phyloP scores from a whole-genome alignment of 768 basidiomycete species.

The Gloeopeniophorella convolvens region DNA sequence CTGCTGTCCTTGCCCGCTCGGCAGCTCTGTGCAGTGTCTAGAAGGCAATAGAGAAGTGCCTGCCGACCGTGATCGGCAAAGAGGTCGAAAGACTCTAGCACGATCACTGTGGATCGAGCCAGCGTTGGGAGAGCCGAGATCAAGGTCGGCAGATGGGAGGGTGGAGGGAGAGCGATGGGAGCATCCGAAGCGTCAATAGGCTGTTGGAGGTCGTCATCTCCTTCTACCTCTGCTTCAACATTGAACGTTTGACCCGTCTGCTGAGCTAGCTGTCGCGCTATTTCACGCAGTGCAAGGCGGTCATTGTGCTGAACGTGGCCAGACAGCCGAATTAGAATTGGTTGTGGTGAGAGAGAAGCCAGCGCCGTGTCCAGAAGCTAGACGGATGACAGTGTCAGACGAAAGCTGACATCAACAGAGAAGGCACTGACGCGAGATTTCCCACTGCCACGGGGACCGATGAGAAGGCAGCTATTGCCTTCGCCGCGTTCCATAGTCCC shows the following conservation, averaged over 20 bases:
- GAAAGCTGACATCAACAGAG: slow-evolving; percentile 1
- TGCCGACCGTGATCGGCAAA: slow-evolving; percentile 92
- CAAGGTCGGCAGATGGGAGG: slow-evolving; percentile 66
- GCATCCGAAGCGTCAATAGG: slow-evolving; percentile 35
- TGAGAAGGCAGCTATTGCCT: slow-evolving; percentile 87
- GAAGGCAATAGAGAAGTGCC: slow-evolving; percentile 86
- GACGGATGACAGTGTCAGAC: slow-evolving; percentile 3
- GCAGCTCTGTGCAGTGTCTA: slow-evolving; percentile 90
- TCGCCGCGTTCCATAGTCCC: slow-evolving; percentile 79
- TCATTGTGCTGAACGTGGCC: slow-evolving; percentile 85
- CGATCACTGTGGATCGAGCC: slow-evolving; percentile 68
- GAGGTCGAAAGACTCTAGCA: slow-evolving; percentile 90
- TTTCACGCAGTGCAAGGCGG: slow-evolving; percentile 84
- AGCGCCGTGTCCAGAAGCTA: slow-evolving; percentile 62
- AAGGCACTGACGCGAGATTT: slow-evolving; percentile 59
- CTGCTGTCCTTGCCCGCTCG: slow-evolving; percentile 49
- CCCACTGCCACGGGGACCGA: slow-evolving; percentile 82
- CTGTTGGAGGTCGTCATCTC: slow-evolving; percentile 37
- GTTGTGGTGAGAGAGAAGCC: slow-evolving; percentile 36
- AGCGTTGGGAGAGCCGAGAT: slow-evolving; percentile 76
- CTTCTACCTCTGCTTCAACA: slow-evolving; percentile 27
- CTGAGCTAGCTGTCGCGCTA: slow-evolving; percentile 74
- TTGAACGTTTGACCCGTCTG: slow-evolving; percentile 62
- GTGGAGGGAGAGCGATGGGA: slow-evolving; percentile 42
- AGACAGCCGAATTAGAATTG: slow-evolving; percentile 75